Conservation (phyloP, 192 early-diverging fungal genomes). For the Spizellomyces punctatus region DNA sequence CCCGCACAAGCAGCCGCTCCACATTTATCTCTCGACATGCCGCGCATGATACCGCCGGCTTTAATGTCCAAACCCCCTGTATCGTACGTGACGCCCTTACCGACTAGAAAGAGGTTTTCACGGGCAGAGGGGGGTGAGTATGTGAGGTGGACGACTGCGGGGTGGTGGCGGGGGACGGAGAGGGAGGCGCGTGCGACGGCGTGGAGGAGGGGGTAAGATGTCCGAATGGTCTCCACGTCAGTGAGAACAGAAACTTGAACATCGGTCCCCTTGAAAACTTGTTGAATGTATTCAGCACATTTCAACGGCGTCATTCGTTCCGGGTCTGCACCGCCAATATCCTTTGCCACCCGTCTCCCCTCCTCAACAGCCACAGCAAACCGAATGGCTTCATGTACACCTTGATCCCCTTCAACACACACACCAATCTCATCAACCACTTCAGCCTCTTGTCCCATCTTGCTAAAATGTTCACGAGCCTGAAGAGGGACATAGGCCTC, state of each 20-base stretch:
- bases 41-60: slow-evolving; percentile 77
- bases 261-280: slow-evolving; percentile 58
- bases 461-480: slow-evolving; percentile 70
- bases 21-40: slow-evolving; percentile 90
- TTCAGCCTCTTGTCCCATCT: slow-evolving; percentile 43
- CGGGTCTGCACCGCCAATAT: slow-evolving; percentile 82
- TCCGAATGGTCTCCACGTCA: slow-evolving; percentile 69
- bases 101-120: slow-evolving; percentile 84
- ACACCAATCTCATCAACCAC: slow-evolving; percentile 65
- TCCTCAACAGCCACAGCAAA: slow-evolving; percentile 68
- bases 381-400: slow-evolving; percentile 44
- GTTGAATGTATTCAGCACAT: slow-evolving; percentile 68
- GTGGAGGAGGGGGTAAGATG: slow-evolving; percentile 83
- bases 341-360: slow-evolving; percentile 72
- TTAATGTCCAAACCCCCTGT: slow-evolving; percentile 90
- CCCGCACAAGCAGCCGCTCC: slow-evolving; percentile 84
- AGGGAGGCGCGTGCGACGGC: slow-evolving; percentile 61
- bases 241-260: slow-evolving; percentile 67
- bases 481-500: slow-evolving; percentile 78
- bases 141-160: slow-evolving; percentile 66
- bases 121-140: slow-evolving; percentile 74
- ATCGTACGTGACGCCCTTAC: slow-evolving; percentile 76
- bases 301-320: slow-evolving; percentile 85
- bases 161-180: slow-evolving; percentile 63
- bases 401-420: slow-evolving; percentile 30